These are phyloP conservation scores for Leccinum longicurvipes DNA, from an alignment of 768 basidiomycete genomes.

Conservation along the genomic window DNA sequence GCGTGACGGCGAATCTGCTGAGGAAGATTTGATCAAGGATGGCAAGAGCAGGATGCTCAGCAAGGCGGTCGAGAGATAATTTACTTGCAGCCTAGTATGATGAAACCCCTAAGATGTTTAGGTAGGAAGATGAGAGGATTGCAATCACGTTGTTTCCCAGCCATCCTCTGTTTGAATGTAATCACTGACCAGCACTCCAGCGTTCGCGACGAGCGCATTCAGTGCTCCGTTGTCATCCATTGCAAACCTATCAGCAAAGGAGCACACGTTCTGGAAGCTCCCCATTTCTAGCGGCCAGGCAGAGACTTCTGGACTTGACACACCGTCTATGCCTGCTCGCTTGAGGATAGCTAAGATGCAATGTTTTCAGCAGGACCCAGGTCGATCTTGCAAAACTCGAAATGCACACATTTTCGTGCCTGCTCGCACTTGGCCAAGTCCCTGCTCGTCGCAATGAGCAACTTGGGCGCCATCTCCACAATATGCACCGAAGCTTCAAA, in stretches of 20 bases:
- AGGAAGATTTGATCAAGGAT: slow-evolving; percentile 25
- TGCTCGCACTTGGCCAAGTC: slow-evolving; percentile 25
- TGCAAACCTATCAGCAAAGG: slow-evolving; percentile 32
- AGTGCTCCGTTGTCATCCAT: slow-evolving; percentile 21
- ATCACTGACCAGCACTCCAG: slow-evolving; percentile 13
- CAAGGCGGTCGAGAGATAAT: slow-evolving; percentile 33
- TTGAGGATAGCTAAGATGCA: slow-evolving; percentile 14
- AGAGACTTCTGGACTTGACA: slow-evolving; percentile 13
- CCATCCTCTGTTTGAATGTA: slow-evolving; percentile 41
- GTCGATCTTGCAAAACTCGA: not conserved
- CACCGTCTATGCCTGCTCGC: slow-evolving; percentile 4
- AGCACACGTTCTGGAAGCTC: slow-evolving; percentile 30
- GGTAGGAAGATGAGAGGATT: not conserved
- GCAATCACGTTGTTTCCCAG: slow-evolving; percentile 43
- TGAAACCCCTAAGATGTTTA: not conserved
- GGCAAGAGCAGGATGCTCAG: slow-evolving; percentile 35
- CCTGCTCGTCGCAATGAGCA: slow-evolving; percentile 35
- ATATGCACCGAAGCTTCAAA: slow-evolving; percentile 32
- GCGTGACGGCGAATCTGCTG: slow-evolving; percentile 22
- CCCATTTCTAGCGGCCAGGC: slow-evolving; percentile 35
- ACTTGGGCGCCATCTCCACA: slow-evolving; percentile 29
- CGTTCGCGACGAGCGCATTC: slow-evolving; percentile 33
- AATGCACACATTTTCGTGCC: slow-evolving; percentile 15
- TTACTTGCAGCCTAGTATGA: slow-evolving; percentile 33
- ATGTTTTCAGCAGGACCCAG: not conserved